phyloP scores from a whole-genome alignment of 176 grass and related monocot species.

The Paspalum vaginatum region DNA sequence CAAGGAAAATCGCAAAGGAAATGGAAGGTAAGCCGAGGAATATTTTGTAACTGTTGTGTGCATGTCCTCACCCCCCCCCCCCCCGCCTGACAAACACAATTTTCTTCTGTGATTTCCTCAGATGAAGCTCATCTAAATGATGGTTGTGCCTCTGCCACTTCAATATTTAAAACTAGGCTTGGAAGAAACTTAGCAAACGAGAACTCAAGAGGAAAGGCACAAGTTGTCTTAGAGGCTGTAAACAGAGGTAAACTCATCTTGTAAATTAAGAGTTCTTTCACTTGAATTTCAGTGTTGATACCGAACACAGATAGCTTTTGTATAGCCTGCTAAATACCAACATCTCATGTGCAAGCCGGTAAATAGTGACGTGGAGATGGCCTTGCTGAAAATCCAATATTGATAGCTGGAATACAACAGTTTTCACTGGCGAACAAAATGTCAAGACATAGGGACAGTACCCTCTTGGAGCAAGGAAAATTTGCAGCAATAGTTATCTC shows the following conservation, averaged over 20 bases:
- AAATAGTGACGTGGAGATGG: slow-evolving; percentile 13
- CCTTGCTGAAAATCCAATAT: slow-evolving; percentile 20
- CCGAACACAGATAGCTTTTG: slow-evolving; percentile 34
- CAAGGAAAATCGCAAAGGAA: slow-evolving; percentile 59
- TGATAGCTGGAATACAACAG: slow-evolving; percentile 30
- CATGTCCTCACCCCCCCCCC: too few species aligned
- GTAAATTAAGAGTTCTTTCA: slow-evolving; percentile 41
- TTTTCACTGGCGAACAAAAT: slow-evolving; percentile 19
- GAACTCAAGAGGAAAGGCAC: slow-evolving; percentile 47
- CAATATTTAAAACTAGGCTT: slow-evolving; percentile 49
- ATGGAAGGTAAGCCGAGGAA: slow-evolving; percentile 59
- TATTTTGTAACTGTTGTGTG: too few species aligned
- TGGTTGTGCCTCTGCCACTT: slow-evolving; percentile 30
- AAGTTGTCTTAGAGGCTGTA: slow-evolving; percentile 45
- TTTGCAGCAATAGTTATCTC: slow-evolving; percentile 33
- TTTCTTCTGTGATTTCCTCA: slow-evolving; percentile 32
- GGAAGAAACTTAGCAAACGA: slow-evolving; percentile 48
- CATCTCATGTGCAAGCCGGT: slow-evolving; percentile 35
- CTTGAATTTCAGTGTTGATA: slow-evolving; percentile 13
- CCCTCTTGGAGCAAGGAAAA: slow-evolving; percentile 45
- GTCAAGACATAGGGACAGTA: slow-evolving; percentile 41
- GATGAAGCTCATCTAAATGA: slow-evolving; percentile 56
- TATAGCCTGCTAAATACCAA: slow-evolving; percentile 38
- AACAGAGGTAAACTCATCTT: slow-evolving; percentile 41
- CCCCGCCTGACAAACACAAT: too few species aligned